Conservation (phyloP, 2,329 filamentous ascomycete genomes). For the Aspergillus caelatus region DNA sequence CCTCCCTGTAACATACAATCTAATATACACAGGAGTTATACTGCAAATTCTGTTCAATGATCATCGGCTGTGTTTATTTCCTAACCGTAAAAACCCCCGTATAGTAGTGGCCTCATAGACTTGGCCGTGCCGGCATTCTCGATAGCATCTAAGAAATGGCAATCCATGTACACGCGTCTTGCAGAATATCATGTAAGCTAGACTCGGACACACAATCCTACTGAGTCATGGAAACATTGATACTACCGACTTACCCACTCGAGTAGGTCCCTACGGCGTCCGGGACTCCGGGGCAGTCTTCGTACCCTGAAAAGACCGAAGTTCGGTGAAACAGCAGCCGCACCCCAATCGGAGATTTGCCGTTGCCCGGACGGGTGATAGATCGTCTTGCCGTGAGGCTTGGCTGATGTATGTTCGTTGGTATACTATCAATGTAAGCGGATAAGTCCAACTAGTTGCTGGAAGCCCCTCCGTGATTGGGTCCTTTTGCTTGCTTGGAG, state of each 20-base stretch:
- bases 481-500: not conserved
- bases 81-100: too few relatives aligned
- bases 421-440: not conserved
- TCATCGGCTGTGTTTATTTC: not conserved
- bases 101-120: too few relatives aligned
- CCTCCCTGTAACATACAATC: not conserved
- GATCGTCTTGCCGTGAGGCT: not conserved
- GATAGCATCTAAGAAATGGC: not conserved
- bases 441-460: not conserved
- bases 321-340: not conserved
- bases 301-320: not conserved
- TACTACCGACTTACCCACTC: not conserved
- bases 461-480: not conserved
- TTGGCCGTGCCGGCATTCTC: not conserved
- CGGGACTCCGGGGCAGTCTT: not conserved
- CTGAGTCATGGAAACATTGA: not conserved
- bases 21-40: not conserved
- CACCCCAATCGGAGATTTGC: not conserved
- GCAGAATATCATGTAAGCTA: not conserved
- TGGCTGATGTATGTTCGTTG: not conserved
- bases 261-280: not conserved
- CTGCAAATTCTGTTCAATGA: too few relatives aligned
- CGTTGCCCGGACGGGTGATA: not conserved
- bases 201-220: not conserved
- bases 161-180: not conserved